Evolutionary conservation across 495 filamentous ascomycete species (phyloP).

Genomic region (Aspergillus avenaceus): DNA sequence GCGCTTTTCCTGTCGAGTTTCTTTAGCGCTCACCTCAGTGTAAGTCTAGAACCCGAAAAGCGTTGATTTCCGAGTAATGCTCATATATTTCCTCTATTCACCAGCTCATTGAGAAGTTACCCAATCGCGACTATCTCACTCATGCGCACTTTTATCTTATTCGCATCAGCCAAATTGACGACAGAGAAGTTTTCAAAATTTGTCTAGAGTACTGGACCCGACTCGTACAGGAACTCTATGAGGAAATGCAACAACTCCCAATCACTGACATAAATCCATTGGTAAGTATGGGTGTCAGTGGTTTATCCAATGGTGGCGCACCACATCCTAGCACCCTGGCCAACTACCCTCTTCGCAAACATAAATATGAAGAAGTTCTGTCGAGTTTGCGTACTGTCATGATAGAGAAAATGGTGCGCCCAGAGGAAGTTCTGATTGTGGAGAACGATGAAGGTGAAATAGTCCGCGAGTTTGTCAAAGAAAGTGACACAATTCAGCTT

Average conservation of each 20-base stretch:
- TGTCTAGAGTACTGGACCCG: constrained; percentile 99
- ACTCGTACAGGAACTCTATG: constrained; percentile 95
- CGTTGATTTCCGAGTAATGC: too few species aligned
- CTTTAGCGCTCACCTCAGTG: constrained; percentile 84
- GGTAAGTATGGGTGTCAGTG: constrained; percentile 68
- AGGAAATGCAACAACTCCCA: constrained; percentile 95
- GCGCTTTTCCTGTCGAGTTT: constrained; percentile 95
- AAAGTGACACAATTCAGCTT: constrained; percentile 96
- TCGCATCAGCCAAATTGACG: constrained; percentile 95
- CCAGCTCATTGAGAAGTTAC: constrained; percentile 90
- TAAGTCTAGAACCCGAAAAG: too few species aligned
- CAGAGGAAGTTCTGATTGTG: constrained; percentile 97
- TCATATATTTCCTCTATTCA: neutral
- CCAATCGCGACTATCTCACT: constrained; percentile 87
- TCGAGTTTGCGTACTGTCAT: constrained; percentile 94
- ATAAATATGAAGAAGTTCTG: constrained; percentile 92
- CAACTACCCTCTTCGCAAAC: constrained; percentile 90
- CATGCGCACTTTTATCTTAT: constrained; percentile 98
- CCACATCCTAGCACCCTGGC: constrained; percentile 75
- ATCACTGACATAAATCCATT: constrained; percentile 88
- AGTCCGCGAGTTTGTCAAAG: constrained; percentile 97
- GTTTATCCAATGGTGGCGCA: constrained; percentile 71
- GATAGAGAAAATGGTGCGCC: constrained; percentile 99
- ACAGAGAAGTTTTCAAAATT: constrained; percentile 99
- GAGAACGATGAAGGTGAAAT: constrained; percentile 99